Evolutionary conservation across 2,329 filamentous ascomycete genomes (phyloP).

Genomic region (Ascosphaera aggregata): DNA sequence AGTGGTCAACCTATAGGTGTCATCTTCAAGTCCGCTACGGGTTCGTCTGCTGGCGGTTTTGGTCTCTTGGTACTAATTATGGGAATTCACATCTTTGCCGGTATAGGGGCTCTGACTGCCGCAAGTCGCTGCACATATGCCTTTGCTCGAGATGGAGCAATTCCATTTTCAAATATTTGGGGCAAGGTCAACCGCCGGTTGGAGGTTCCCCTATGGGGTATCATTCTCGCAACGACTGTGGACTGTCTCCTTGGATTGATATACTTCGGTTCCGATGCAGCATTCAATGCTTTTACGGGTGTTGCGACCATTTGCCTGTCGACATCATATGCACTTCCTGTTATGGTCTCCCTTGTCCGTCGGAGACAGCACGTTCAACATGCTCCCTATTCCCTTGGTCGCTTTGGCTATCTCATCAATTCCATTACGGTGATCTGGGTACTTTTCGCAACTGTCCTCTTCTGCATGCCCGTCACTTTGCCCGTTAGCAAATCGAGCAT

Average conservation of each 20-base stretch:
- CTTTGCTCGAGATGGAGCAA: constrained; percentile 51
- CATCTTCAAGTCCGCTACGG: constrained; percentile 53
- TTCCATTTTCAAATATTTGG: constrained; percentile 46
- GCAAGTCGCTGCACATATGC: constrained; percentile 53
- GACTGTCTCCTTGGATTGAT: constrained; percentile 52
- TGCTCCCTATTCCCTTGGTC: constrained; percentile 45
- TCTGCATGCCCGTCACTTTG: constrained; percentile 48
- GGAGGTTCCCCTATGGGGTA: constrained; percentile 46
- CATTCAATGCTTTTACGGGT: constrained; percentile 60
- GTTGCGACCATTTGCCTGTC: constrained; percentile 60
- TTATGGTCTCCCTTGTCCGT: constrained; percentile 44
- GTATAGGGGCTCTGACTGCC: constrained; percentile 50
- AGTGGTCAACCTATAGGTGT: constrained; percentile 55
- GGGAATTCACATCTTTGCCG: constrained; percentile 55
- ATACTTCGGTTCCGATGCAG: constrained; percentile 54
- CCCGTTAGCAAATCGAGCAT: constrained; percentile 33
- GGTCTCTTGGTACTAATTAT: constrained; percentile 53
- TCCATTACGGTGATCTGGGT: constrained; percentile 48
- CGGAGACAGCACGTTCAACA: constrained; percentile 40
- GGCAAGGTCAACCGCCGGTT: constrained; percentile 38
- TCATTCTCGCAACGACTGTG: constrained; percentile 43
- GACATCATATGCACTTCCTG: constrained; percentile 52
- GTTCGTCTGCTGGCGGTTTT: constrained; percentile 49
- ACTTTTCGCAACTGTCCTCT: constrained; percentile 42
- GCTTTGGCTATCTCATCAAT: constrained; percentile 46